Evolutionary conservation across 106 monocot species (phyloP), one percentile per base, ranked within the genome.

Genomic region (Acorus calamus): DNA sequence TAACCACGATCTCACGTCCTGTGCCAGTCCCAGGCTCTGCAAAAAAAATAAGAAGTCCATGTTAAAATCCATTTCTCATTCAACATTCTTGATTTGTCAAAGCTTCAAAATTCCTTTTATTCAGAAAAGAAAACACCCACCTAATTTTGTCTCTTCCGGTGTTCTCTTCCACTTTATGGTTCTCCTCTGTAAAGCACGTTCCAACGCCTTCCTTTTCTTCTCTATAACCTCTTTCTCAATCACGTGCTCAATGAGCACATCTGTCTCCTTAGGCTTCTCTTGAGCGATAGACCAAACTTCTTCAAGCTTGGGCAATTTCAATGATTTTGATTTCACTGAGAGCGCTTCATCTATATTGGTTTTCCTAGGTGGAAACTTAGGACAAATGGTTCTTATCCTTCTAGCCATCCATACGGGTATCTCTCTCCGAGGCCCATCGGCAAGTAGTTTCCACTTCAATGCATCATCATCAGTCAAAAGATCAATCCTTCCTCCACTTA

Each of bases 21-120:
- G 70, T 76, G 57, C 76, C 76, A 53, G 76, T 76, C 49, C 76
- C 76, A 49, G 76, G 70, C 51, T 76, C 76, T 76, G 76, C 76
- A 69, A 3, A 28, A 28, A 28, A 28, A 28, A n/a, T n/a, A n/a
- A 28, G 28, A 28, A 28, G 28, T 28, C 28, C 28, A 28, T 28
- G 28, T 28, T 28, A 28, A 28, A 28, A 0, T 28, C 28, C 28
- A 28, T 28, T 28, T 28, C 28, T 28, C 28, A 28, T 28, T 28
- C 28, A 28, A 28, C 28, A 28, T 28, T 28, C 28, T 28, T 28
- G 28, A 28, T 28, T 28, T 28, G 28, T 28, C 28, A 28, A 28
- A 28, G 28, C 28, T 0, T 28, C 28, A 47, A 58, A 70, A 70
- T 8, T 54, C 14, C 44, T 63, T 44, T 11, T 14, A 64, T 13